Evolutionary conservation across 148 eudicot genomes (phyloP).

Genomic region (Euryodendron excelsum): DNA sequence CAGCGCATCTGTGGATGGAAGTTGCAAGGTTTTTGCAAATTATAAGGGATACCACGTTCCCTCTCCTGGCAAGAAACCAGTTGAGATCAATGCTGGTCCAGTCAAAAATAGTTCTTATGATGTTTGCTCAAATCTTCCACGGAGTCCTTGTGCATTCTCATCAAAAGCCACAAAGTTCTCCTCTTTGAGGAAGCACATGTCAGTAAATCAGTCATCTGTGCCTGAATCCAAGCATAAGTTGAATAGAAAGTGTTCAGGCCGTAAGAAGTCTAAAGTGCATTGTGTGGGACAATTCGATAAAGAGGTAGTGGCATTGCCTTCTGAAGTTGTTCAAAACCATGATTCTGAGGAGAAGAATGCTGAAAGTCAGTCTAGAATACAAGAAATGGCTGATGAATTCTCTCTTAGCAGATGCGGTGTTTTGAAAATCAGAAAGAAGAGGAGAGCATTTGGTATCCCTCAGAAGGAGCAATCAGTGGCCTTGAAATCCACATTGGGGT

Average conservation of each 20-base stretch:
- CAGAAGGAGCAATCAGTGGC: constrained; percentile 13
- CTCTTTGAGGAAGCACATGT: constrained; percentile 25
- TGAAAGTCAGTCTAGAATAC: constrained; percentile 13
- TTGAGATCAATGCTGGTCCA: constrained; percentile 18
- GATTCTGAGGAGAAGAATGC: constrained; percentile 13
- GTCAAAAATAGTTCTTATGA: constrained; percentile 17
- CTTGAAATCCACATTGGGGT: constrained; percentile 9
- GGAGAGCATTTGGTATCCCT: constrained; percentile 19
- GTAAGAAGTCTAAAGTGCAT: constrained; percentile 20
- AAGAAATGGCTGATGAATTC: constrained; percentile 9
- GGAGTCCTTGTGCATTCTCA: constrained; percentile 18
- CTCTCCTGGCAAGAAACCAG: constrained; percentile 17
- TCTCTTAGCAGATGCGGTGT: constrained; percentile 13
- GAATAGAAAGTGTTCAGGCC: constrained; percentile 10
- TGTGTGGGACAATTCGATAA: constrained; percentile 16
- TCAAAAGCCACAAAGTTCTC: constrained; percentile 27
- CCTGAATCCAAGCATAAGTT: constrained; percentile 21
- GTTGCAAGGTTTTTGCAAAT: constrained; percentile 12
- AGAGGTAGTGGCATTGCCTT: constrained; percentile 19
- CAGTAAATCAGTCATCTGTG: constrained; percentile 20
- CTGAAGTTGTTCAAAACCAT: constrained; percentile 15
- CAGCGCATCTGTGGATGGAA: constrained; percentile 16
- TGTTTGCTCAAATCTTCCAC: constrained; percentile 6
- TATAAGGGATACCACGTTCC: constrained; percentile 1
- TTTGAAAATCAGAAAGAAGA: constrained; percentile 32